Base-by-base conservation (phyloP, 805 yeast genomes). In the Ogataea henricii region DNA sequence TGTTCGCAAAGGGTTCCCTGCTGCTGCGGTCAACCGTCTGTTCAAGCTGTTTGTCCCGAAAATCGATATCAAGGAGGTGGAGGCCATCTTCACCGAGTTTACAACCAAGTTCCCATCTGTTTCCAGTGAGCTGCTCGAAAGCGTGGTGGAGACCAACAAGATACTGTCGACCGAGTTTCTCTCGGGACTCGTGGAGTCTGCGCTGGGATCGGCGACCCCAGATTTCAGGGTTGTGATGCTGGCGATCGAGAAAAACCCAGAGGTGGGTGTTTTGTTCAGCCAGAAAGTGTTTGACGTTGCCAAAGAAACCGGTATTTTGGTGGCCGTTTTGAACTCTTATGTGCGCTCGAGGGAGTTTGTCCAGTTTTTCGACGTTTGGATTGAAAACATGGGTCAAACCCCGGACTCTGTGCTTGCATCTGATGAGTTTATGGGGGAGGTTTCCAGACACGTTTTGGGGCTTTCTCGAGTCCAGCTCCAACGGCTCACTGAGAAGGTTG, bases 311-410 rank as follows among this genome's bases (percentile, higher is more conserved):
- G 35, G 18, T 8, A 22, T 58, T 3, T 7, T 49, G 9, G 39
- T 35, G 10, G 46, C 55, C 3, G 29, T 65, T 12, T 45, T 66
- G 41, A 65, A 69, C 13, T 77, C 84, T 18, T 78, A 73, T 59
- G 67, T 72, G 9, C 77, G 71, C 54, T 82, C 83, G 3, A 78
- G 91, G 70, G 89, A 83, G 46, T 66, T 80, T 22, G 64, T 64
- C 3, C 59, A 66, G 3, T 85, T 85, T 53, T 68, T 79, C 42
- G 61, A 67, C 6, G 53, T 72, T 10, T 82, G 85, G 82, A 63
- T 67, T 13, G 40, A 41, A 23, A 13, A 48, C 48, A 47, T 45
- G 13, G 29, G 16, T 10, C 13, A n/a, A 3, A 16, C 68, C 60
- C n/a, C 12, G 21, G 20, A 35, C 20, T 32, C 40, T 10, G 21